Evolutionary conservation across 441 rosid species (phyloP).

Genomic region (Populus hybrid): DNA sequence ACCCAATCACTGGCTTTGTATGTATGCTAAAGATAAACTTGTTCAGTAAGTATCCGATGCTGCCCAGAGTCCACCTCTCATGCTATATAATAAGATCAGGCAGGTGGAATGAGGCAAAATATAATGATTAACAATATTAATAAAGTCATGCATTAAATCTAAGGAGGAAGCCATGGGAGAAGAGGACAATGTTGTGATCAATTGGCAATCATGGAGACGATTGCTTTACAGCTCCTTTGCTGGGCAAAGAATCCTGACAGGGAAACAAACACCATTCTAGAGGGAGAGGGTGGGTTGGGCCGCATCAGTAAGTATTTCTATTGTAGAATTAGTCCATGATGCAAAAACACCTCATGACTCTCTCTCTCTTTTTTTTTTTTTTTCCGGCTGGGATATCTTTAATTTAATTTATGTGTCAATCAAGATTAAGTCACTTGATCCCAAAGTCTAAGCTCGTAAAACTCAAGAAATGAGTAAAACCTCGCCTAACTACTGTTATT

Average conservation of each 20-base stretch:
- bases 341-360: conserved; percentile 8
- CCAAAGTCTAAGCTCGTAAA: too few species aligned
- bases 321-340: conserved; percentile 6
- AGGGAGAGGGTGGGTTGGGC: neutral
- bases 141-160: conserved; percentile 13
- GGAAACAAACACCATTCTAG: neutral
- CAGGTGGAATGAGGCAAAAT: conserved; percentile 22
- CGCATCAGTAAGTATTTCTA: neutral
- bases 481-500: neutral
- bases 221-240: conserved; percentile 5
- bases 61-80: neutral
- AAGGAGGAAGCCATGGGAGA: conserved; percentile 4
- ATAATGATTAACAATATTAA: conserved; percentile 13
- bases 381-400: too few species aligned
- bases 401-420: too few species aligned
- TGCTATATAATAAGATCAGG: conserved; percentile 13
- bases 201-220: conserved; percentile 14
- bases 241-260: conserved; percentile 1
- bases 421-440: too few species aligned
- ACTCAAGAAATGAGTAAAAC: too few species aligned
- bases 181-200: conserved; percentile 14
- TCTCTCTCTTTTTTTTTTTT: neutral
- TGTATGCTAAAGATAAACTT: conserved; percentile 18
- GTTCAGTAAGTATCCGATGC: conserved; percentile 20
- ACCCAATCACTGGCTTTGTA: conserved; percentile 10